Base-by-base conservation (phyloP, 257 asterid species). In the Lycium ferocissimum region DNA sequence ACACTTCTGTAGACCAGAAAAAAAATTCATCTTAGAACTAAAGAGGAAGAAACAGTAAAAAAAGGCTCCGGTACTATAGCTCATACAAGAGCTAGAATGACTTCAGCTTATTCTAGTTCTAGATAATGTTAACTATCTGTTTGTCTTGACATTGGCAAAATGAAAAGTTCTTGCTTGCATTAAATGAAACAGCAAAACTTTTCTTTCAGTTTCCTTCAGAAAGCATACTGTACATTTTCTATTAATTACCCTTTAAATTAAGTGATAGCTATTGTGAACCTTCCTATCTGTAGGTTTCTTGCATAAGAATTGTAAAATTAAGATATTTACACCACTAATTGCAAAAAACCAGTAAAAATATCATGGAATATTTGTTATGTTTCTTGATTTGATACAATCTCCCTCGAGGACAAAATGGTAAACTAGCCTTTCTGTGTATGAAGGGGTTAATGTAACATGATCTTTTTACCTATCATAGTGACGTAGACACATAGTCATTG, bases 391-490 rank as follows among this genome's bases (percentile, higher is more conserved):
- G 53, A 38, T n/a, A 38, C 22, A 17, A 69, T 14, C 53, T 69
- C 78, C 78, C 53, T 35, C 20, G 5, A 18, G 13, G 14, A 38
- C 7, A 69, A 38, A 69, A 37, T 69, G 78, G 26, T 38, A 69
- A 38, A 40, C 15, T 70, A 70, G 79, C 26, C 14, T 17, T 70
- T 40, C 78, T 37, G 81, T 45, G 3, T 76, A 76, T 51, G 81
- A 26, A 51, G 3, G 35, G 14, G 63, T 51, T 33, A 35, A 73
- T 22, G 20, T 75, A 40, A 37, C 73, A 71, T 33, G 61, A 22
- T 49, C 54, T 22, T 80, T 26, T 63, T 43, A 87, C 90, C 84
- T 70, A 91, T 89, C 91, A 89, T 87, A 86, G 86, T 88, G 87
- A 81, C 51, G 5, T 79, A 71, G 83, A 88, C 49, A 54, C 83